Percentiles rank a stretch among this genome's conserved stretches.
Conservation (phyloP, 805 yeast species). For the Ogataea nakhonphanomensis region DNA sequence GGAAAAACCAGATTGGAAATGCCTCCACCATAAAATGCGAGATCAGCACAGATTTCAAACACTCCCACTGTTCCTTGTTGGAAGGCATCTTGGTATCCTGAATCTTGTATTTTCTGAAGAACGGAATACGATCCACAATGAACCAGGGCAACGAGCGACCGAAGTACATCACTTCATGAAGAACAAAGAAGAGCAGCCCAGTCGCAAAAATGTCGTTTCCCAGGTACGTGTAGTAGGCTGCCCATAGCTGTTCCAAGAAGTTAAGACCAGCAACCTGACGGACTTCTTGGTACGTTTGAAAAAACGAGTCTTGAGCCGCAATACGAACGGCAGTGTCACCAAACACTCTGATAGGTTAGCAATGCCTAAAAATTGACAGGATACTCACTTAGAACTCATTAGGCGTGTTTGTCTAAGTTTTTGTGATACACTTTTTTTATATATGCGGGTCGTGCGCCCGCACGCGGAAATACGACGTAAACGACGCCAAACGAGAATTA, state of each 20-base stretch:
- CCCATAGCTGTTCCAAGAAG: constrained; percentile 75
- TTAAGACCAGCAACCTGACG: constrained; percentile 36
- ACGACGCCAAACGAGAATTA: neutral
- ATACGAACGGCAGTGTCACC: constrained; percentile 22
- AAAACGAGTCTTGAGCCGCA: constrained; percentile 24
- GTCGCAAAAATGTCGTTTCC: constrained; percentile 89
- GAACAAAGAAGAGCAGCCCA: constrained; percentile 73
- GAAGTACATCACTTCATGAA: constrained; percentile 89
- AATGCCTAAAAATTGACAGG: no score
- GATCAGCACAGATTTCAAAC: constrained; percentile 76
- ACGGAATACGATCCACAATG: constrained; percentile 80
- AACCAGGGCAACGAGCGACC: constrained; percentile 93
- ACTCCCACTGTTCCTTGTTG: constrained; percentile 85
- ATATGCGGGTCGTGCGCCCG: constrained; percentile 6
- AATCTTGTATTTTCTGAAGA: constrained; percentile 80
- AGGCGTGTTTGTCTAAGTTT: constrained; percentile 5
- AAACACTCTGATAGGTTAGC: constrained; percentile 26
- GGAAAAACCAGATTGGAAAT: constrained; percentile 95
- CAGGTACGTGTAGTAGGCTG: constrained; percentile 80
- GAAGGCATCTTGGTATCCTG: constrained; percentile 84
- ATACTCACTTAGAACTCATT: constrained; percentile 11
- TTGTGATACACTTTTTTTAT: neutral
- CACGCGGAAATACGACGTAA: constrained; percentile 4
- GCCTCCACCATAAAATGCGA: constrained; percentile 94
- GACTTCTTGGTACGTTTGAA: constrained; percentile 23